phyloP scores from a whole-genome alignment of 2,329 filamentous ascomycete genomes.

The Exserohilum rostratum region DNA sequence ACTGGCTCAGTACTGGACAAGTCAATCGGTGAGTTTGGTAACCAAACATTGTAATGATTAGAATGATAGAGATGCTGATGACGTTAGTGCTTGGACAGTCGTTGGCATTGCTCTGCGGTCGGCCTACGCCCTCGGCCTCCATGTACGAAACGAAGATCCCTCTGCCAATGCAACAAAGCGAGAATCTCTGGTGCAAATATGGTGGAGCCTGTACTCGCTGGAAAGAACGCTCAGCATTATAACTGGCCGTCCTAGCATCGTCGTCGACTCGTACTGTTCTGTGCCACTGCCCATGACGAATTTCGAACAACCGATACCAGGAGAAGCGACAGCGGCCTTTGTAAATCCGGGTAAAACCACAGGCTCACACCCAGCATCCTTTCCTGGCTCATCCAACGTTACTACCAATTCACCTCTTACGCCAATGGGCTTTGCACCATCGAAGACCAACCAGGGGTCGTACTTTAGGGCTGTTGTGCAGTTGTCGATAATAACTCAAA shows the following conservation, averaged over 20 bases:
- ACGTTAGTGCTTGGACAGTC: constrained; percentile 47
- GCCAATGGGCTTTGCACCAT: background rate
- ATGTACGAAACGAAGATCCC: constrained; percentile 47
- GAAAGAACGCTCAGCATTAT: constrained; percentile 49
- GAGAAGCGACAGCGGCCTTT: constrained; percentile 14
- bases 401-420: constrained; percentile 7
- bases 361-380: background rate
- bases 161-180: constrained; percentile 35
- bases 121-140: constrained; percentile 47
- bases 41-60: background rate
- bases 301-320: constrained; percentile 27
- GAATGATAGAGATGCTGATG: constrained; percentile 8
- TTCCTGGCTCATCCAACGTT: constrained; percentile 7
- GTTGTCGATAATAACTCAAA: constrained; percentile 43
- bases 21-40: constrained; percentile 48
- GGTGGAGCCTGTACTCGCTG: constrained; percentile 51
- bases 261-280: constrained; percentile 45
- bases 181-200: constrained; percentile 48
- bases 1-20: constrained; percentile 49
- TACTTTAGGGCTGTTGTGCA: constrained; percentile 37
- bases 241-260: constrained; percentile 49
- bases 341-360: constrained; percentile 11
- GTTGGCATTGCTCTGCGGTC: constrained; percentile 48
- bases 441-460: constrained; percentile 26
- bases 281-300: constrained; percentile 41